Base-by-base conservation (phyloP, 805 yeast genomes). In the Teunomyces stri region DNA sequence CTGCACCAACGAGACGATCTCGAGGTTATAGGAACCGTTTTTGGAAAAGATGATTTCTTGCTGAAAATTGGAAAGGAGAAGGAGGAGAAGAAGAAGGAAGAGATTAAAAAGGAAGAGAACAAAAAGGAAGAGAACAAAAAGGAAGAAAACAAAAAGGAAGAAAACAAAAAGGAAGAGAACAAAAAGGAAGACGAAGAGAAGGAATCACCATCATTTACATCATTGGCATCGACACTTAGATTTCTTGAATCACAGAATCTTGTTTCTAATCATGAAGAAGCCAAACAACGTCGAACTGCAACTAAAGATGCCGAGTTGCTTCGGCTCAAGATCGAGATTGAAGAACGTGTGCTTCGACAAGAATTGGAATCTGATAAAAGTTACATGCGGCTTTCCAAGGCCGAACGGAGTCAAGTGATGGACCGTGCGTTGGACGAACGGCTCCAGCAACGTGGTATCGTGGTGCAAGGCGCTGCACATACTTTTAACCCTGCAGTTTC, bases 401-500 rank as follows among this genome's bases (percentile, higher is more conserved):
- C 56, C 0, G 74, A 72, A 28, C 58, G 68, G 45, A 61, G 59
- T 20, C 51, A 51, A 5, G 39, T 56, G 16, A 61, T 62, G 36
- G 65, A 66, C 11, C 47, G 53, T 6, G 51, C 50, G 13, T 61
- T 73, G n/a, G 72, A 69, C 41, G 58, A 61, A 12, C 44, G 65
- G 16, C 53, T 72, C 15, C 49, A 45, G 6, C 54, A 53, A 15
- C 66, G 69, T 46, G 58, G 60, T 3, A 58, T 72, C 6, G 50
- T 62, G 11, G 44, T 22, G 30, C 28, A 41, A 18, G 20, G 20
- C 27, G 13, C 15, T 1, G 22, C 29, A 7, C 21, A 2, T 36
- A 42, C 31, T 36, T 77, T 79, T 53, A 72, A 70, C 30, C 84
- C 84, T 0, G 57, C 69, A 16, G 75, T 82, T n/a, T 65, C 68